phyloP scores from a whole-genome alignment of 1,284 basidiomycete genomes.

The Cryptococcus sp. region DNA sequence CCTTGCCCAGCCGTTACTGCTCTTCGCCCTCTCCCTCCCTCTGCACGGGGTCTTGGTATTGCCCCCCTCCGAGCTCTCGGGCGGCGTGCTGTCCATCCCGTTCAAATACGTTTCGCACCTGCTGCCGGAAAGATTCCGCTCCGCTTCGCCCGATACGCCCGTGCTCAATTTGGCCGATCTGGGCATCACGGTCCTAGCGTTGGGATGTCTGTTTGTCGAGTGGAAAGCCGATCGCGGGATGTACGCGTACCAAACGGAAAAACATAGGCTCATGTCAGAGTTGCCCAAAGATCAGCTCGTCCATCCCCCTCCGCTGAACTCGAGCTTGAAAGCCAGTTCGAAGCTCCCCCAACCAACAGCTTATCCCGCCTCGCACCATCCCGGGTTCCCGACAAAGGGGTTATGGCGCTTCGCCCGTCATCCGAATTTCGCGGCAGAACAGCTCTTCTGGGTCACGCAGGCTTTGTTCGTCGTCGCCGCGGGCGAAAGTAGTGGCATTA shows the following conservation, averaged over 20 bases:
- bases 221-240: slow-evolving; percentile 90
- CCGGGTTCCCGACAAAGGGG: slow-evolving; percentile 83
- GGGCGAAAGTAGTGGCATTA: slow-evolving; percentile 28
- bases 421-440: slow-evolving; percentile 89
- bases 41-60: slow-evolving; percentile 44
- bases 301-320: slow-evolving; percentile 6
- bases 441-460: slow-evolving; percentile 75
- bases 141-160: slow-evolving; percentile 52
- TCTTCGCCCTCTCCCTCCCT: slow-evolving; percentile 67
- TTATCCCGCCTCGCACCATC: slow-evolving; percentile 60
- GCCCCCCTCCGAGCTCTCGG: slow-evolving; percentile 55
- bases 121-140: slow-evolving; percentile 15
- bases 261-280: slow-evolving; percentile 57
- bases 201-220: slow-evolving; percentile 67
- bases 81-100: slow-evolving; percentile 29
- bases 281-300: slow-evolving; percentile 3
- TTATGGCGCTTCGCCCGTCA: slow-evolving; percentile 85
- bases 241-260: slow-evolving; percentile 75
- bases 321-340: slow-evolving; percentile 11
- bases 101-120: slow-evolving; percentile 15
- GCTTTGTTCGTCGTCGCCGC: slow-evolving; percentile 43
- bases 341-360: slow-evolving; percentile 22
- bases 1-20: slow-evolving; percentile 57
- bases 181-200: slow-evolving; percentile 57
- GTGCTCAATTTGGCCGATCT: slow-evolving; percentile 66